Evolutionary conservation across 1,284 basidiomycete genomes (phyloP), one percentile per base, ranked within the genome.

Genomic region (Golubevia pallescens): DNA sequence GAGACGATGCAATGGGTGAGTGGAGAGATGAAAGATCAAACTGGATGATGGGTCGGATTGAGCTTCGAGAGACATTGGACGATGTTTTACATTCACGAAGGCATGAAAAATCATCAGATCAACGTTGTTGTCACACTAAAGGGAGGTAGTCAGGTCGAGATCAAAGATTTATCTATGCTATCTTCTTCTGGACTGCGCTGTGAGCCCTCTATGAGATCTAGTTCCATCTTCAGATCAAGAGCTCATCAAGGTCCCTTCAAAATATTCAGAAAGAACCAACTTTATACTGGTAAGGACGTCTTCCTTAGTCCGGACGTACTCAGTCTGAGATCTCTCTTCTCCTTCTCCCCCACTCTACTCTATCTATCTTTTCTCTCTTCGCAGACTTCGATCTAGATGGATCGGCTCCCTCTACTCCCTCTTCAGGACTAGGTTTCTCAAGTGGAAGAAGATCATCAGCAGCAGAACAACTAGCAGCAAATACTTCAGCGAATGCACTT

Each of bases 401-500:
- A 61, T 48, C 58, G 21, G 21, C 23, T 34, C 32, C 60, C 19
- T 51, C 34, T 16, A 23, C 34, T 53, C 42, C 21, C 5, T 20
- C 20, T n/a, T 28, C 51, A 23, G 10, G 57, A 13, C 28, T 34
- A 21, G 56, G 54, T 16, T 21, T n/a, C 5, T 28, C 23, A 13
- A 10, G 7, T 5, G 19, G 20, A 32, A 60, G 1, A 67, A 64
- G 57, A 65, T 71, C 63, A 6, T 75, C 73, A 19, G 70, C 75
- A 2, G 75, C 73, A 20, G 69, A 75, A 0, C 69, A 74, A 58
- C 70, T 79, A 24, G 71, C 70, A 2, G 73, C 78, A 62, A 83
- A 83, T 59, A 83, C 81, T 2, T 63, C 63, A 1, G 80, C 80
- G 57, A 83, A 83, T 58, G 68, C 77, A 4, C 42, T 48, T 48